Evolutionary conservation across 257 asterid species (phyloP).

Genomic region (Plantago major): DNA sequence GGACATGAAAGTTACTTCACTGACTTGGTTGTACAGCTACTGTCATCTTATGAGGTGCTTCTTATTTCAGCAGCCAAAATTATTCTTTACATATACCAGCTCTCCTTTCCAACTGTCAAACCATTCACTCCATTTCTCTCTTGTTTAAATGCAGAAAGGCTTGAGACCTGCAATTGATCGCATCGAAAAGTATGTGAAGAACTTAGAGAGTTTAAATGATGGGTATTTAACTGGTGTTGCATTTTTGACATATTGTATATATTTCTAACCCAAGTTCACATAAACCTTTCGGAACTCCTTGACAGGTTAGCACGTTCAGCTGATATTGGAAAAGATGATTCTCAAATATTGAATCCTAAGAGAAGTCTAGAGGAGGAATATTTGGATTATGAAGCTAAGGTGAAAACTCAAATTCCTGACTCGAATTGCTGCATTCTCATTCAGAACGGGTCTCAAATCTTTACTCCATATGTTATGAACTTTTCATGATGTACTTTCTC

Average conservation of each 20-base stretch:
- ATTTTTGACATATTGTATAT: constrained; percentile 13
- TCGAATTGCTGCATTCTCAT: not conserved
- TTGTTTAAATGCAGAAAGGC: constrained; percentile 54
- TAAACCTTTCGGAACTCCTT: constrained; percentile 18
- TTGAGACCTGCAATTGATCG: constrained; percentile 73
- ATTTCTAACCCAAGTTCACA: constrained; percentile 4
- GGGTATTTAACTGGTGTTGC: constrained; percentile 42
- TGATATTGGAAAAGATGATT: constrained; percentile 37
- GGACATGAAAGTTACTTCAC: constrained; percentile 79
- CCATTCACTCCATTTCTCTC: constrained; percentile 13
- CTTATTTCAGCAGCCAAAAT: constrained; percentile 3
- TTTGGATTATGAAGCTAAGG: constrained; percentile 84
- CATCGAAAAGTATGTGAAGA: constrained; percentile 76
- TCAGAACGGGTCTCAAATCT: not conserved
- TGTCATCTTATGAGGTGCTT: constrained; percentile 79
- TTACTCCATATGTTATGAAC: no score
- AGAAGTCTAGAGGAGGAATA: constrained; percentile 93
- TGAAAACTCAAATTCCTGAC: constrained; percentile 23
- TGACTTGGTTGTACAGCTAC: constrained; percentile 60
- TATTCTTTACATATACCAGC: not conserved
- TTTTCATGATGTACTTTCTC: no score
- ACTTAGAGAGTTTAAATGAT: constrained; percentile 61
- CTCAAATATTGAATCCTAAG: constrained; percentile 53
- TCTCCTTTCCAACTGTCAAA: constrained; percentile 7
- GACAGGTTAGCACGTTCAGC: constrained; percentile 46